These are phyloP conservation scores for Calocybe gangraenosa DNA, from an alignment of 768 basidiomycete species.

Conservation along the genomic window DNA sequence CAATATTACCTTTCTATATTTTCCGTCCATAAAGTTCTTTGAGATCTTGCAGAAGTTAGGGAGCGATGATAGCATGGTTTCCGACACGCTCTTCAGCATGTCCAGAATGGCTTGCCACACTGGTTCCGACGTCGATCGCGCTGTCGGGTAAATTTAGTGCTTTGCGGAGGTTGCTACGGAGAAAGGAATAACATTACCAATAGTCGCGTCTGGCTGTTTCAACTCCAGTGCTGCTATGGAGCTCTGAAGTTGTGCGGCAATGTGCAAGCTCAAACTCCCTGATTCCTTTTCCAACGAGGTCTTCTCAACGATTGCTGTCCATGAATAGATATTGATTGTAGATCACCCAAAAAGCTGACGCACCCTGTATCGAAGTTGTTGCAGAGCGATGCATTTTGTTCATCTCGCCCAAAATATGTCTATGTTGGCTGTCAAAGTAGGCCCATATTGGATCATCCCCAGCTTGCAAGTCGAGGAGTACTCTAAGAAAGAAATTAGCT, in stretches of 20 bases:
- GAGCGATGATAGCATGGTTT: conserved; percentile 76
- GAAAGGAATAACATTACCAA: conserved; percentile 40
- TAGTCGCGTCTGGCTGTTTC: conserved; percentile 56
- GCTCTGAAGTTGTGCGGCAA: conserved; percentile 55
- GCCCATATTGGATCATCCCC: conserved; percentile 93
- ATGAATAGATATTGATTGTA: conserved; percentile 7
- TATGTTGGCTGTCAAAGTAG: conserved; percentile 92
- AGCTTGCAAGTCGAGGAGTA: conserved; percentile 81
- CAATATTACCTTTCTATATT: conserved; percentile 73
- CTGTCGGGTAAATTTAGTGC: conserved; percentile 32
- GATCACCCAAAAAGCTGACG: conserved; percentile 16
- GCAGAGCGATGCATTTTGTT: conserved; percentile 54
- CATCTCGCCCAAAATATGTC: conserved; percentile 78
- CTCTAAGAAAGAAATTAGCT: conserved; percentile 39
- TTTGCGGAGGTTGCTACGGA: neutral
- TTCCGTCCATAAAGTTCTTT: conserved; percentile 88
- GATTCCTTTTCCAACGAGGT: conserved; percentile 30
- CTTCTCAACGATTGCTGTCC: conserved; percentile 45
- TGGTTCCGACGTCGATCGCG: conserved; percentile 65
- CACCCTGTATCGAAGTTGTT: conserved; percentile 51
- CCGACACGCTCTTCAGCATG: conserved; percentile 84
- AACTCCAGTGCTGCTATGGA: conserved; percentile 58
- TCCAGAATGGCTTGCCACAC: conserved; percentile 78
- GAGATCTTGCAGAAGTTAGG: conserved; percentile 95
- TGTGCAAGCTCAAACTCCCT: conserved; percentile 34